phyloP scores from a whole-genome alignment of 2,329 filamentous ascomycete species.

The Colletotrichum tropicale region DNA sequence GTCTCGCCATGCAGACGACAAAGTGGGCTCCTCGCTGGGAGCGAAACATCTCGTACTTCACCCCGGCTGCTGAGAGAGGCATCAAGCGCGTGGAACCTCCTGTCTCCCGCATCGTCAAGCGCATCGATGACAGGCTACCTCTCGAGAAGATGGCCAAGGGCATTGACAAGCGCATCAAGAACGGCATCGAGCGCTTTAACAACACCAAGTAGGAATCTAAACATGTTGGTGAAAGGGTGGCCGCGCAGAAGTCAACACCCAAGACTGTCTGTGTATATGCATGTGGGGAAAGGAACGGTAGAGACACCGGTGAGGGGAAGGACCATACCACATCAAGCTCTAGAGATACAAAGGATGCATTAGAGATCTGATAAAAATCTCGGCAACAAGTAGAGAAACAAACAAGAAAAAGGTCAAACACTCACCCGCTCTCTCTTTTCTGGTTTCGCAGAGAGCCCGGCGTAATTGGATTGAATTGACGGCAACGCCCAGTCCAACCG shows the following conservation, averaged over 20 bases:
- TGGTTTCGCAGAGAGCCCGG: neutral
- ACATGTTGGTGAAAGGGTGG: neutral
- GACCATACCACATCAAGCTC: conserved; percentile 2
- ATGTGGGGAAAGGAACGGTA: neutral
- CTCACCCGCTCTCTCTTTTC: neutral
- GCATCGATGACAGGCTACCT: conserved; percentile 51
- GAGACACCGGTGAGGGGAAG: neutral
- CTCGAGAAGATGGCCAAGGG: conserved; percentile 55
- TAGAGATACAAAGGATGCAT: conserved; percentile 11
- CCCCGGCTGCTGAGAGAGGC: conserved; percentile 48
- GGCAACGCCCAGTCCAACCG: neutral
- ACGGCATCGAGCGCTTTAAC: conserved; percentile 41
- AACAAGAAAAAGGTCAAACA: neutral
- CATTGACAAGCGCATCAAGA: conserved; percentile 52
- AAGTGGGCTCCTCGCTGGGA: conserved; percentile 67
- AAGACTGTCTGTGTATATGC: neutral
- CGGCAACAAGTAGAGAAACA: neutral
- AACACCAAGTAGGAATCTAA: neutral
- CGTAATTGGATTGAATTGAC: neutral
- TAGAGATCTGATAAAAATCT: neutral
- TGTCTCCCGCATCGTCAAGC: conserved; percentile 47
- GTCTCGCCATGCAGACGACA: conserved; percentile 56
- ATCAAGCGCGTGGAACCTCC: conserved; percentile 58
- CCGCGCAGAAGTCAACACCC: neutral
- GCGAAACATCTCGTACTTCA: conserved; percentile 59